Evolutionary conservation across 306 rosid species (phyloP).

Genomic region (Oemleria cerasiformis): DNA sequence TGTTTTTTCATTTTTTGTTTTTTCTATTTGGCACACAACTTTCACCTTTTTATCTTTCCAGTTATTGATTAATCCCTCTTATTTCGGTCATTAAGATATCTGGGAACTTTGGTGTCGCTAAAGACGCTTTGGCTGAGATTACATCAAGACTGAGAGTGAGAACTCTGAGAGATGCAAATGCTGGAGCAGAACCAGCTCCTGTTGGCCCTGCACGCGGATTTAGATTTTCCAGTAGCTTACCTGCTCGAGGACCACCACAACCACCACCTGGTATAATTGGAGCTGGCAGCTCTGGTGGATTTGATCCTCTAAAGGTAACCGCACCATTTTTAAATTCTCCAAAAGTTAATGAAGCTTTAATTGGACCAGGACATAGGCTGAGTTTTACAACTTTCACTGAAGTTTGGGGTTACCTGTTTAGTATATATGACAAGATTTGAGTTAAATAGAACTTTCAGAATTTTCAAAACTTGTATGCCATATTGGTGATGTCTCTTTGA

Average conservation of each 20-base stretch:
- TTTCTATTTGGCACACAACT: neutral
- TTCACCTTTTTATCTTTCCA: neutral
- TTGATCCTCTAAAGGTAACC: slow-evolving; percentile 29
- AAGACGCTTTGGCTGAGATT: slow-evolving; percentile 39
- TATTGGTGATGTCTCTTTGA: too few species aligned
- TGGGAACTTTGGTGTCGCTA: slow-evolving; percentile 27
- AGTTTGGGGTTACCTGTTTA: neutral
- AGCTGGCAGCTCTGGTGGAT: slow-evolving; percentile 27
- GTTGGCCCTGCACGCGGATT: slow-evolving; percentile 17
- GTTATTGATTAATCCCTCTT: slow-evolving; percentile 3
- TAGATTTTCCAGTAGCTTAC: slow-evolving; percentile 21
- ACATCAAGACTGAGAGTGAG: slow-evolving; percentile 38
- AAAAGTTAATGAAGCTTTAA: neutral
- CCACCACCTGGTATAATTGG: slow-evolving; percentile 27
- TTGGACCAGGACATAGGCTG: neutral
- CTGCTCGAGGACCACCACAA: slow-evolving; percentile 9
- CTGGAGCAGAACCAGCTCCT: slow-evolving; percentile 30
- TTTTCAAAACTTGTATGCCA: too few species aligned
- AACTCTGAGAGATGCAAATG: slow-evolving; percentile 32
- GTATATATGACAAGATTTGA: neutral
- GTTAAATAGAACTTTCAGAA: too few species aligned
- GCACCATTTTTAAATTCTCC: neutral
- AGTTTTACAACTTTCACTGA: neutral
- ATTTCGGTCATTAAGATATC: slow-evolving; percentile 26
- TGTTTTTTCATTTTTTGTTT: neutral